These are phyloP conservation scores for Thelonectria rubi DNA, from an alignment of 2,329 filamentous ascomycete species.

Conservation along the genomic window DNA sequence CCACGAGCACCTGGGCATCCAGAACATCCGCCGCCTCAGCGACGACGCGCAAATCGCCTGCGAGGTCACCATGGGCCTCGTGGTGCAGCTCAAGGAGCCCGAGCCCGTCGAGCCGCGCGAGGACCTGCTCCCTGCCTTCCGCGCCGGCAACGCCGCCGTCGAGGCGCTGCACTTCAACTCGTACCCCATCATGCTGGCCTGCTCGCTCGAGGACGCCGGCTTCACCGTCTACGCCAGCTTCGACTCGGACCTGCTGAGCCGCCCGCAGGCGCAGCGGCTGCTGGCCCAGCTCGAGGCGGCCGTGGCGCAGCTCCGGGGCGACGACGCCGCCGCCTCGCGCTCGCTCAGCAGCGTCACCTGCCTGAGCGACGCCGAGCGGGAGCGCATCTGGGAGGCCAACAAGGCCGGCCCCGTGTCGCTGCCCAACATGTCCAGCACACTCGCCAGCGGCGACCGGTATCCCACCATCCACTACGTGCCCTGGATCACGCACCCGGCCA, in stretches of 20 bases:
- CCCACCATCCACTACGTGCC: conserved; percentile 32
- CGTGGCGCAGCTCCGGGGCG: conserved; percentile 60
- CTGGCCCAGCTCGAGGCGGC: conserved; percentile 61
- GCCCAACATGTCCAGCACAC: conserved; percentile 23
- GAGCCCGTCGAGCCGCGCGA: conserved; percentile 18
- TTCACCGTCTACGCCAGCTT: conserved; percentile 69
- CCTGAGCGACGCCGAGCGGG: conserved; percentile 48
- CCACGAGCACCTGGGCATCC: conserved; percentile 46
- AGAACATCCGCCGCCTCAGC: conserved; percentile 54
- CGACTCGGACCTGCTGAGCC: conserved; percentile 64
- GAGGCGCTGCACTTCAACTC: conserved; percentile 66
- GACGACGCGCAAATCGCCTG: conserved; percentile 61
- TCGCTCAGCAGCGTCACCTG: conserved; percentile 49
- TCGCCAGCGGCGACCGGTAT: conserved; percentile 37
- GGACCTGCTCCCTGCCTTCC: conserved; percentile 52
- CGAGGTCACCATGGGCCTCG: conserved; percentile 62
- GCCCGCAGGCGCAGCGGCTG: conserved; percentile 60
- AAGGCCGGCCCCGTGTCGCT: conserved; percentile 33
- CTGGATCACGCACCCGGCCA: conserved; percentile 44
- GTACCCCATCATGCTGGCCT: conserved; percentile 71
- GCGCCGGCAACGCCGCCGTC: conserved; percentile 63
- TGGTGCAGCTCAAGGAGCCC: conserved; percentile 56
- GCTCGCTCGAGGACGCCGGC: conserved; percentile 61
- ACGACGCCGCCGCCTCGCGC: conserved; percentile 39
- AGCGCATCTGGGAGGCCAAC: conserved; percentile 46